Conservation (phyloP, 768 basidiomycete species). For the Lentinula lateritia region DNA sequence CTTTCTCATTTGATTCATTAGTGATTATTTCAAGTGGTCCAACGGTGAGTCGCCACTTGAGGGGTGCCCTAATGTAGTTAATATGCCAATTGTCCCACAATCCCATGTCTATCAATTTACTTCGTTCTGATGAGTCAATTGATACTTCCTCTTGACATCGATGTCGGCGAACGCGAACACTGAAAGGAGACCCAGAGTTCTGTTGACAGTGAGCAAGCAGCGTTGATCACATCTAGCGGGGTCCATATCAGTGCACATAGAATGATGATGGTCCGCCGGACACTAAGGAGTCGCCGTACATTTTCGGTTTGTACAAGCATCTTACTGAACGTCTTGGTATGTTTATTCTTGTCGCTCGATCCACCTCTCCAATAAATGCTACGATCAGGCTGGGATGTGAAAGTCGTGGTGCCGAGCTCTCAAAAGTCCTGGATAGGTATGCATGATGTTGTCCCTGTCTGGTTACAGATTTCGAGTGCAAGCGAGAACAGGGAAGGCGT, state of each 20-base stretch:
- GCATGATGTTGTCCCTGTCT: constrained; percentile 9
- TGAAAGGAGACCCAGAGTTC: neutral
- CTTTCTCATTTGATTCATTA: no score
- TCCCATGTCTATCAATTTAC: no score
- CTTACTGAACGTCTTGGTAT: constrained; percentile 57
- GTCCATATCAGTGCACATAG: constrained; percentile 24
- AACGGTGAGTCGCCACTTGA: no score
- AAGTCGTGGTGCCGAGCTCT: constrained; percentile 72
- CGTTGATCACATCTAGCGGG: neutral
- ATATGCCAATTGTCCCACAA: no score
- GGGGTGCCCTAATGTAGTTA: no score
- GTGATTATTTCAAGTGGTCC: no score
- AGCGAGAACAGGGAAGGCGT: constrained; percentile 60
- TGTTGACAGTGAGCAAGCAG: constrained; percentile 1
- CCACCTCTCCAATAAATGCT: constrained; percentile 44
- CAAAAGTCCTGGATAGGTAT: constrained; percentile 89
- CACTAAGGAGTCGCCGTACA: constrained; percentile 60
- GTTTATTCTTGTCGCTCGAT: constrained; percentile 7
- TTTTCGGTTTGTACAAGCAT: constrained; percentile 63
- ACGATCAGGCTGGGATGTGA: constrained; percentile 68
- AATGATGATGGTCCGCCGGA: constrained; percentile 86
- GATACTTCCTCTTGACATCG: no score
- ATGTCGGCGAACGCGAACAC: neutral
- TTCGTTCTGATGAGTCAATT: no score
- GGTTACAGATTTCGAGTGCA: neutral